Evolutionary conservation across 306 rosid genomes (phyloP).

Genomic region (Myrica gale): DNA sequence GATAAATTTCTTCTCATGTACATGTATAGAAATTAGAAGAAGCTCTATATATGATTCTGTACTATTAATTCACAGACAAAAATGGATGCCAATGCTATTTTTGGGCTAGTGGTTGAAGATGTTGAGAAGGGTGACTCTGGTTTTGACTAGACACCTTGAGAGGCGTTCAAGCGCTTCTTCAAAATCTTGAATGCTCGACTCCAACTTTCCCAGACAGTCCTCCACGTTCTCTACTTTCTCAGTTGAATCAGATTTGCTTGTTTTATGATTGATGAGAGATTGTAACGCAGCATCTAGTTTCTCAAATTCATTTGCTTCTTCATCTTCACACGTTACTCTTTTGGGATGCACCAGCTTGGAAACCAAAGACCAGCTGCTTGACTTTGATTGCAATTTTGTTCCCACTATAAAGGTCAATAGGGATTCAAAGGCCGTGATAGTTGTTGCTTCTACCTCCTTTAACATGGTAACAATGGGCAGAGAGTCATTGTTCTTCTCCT

Average conservation of each 20-base stretch:
- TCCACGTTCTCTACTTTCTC: constrained; percentile 9
- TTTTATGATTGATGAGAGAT: constrained; percentile 4
- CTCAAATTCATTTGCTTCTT: constrained; percentile 27
- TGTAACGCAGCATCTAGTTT: constrained; percentile 19
- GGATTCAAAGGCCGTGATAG: constrained; percentile 19
- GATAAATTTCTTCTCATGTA: neutral
- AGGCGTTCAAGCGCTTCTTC: constrained; percentile 30
- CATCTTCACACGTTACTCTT: constrained; percentile 21
- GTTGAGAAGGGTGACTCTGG: constrained; percentile 36
- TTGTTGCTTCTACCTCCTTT: constrained; percentile 29
- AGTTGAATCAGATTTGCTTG: constrained; percentile 3
- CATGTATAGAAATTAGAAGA: neutral
- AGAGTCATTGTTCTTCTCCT: constrained; percentile 8
- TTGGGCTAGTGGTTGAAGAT: constrained; percentile 14
- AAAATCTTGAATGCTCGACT: constrained; percentile 35
- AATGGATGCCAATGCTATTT: neutral
- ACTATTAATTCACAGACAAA: neutral
- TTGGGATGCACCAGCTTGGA: constrained; percentile 30
- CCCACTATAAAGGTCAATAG: constrained; percentile 11
- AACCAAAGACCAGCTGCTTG: constrained; percentile 17
- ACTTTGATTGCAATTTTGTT: constrained; percentile 8
- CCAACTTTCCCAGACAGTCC: constrained; percentile 30
- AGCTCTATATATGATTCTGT: neutral
- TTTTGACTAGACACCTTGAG: constrained; percentile 35
- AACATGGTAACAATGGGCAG: constrained; percentile 18